Evolutionary conservation across 768 basidiomycete species (phyloP).

Genomic region (Tephrocybe sp.): DNA sequence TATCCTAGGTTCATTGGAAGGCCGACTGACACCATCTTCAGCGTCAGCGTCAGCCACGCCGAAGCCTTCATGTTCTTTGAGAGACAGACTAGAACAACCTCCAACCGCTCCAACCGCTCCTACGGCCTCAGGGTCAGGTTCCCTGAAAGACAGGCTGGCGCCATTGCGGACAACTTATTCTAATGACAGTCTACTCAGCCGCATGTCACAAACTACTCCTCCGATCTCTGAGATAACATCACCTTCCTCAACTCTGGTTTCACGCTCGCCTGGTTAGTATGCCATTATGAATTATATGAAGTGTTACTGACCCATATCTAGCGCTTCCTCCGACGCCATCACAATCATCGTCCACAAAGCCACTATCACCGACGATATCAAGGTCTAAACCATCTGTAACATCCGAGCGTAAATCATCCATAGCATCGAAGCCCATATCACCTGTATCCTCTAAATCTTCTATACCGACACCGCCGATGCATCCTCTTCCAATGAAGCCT

Average conservation of each 20-base stretch:
- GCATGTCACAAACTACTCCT: conserved; percentile 12
- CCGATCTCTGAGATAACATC: neutral
- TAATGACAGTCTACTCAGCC: conserved; percentile 10
- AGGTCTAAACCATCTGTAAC: conserved; percentile 1
- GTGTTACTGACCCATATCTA: neutral
- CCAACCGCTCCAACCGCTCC: neutral
- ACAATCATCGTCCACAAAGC: neutral
- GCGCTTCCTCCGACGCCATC: neutral
- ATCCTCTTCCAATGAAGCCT: conserved; percentile 32
- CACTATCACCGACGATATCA: conserved; percentile 9
- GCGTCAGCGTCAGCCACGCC: no score
- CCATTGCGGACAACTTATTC: no score
- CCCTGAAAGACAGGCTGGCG: neutral
- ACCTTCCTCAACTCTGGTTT: conserved; percentile 9
- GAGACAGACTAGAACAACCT: conserved; percentile 12
- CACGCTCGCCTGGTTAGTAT: conserved; percentile 9
- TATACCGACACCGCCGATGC: conserved; percentile 17
- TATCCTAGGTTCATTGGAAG: conserved; percentile 9
- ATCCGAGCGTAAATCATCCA: neutral
- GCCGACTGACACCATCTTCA: conserved; percentile 11
- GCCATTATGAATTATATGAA: neutral
- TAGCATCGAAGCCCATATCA: conserved; percentile 1
- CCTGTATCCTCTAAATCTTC: conserved; percentile 5
- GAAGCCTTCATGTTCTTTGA: no score
- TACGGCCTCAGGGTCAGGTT: neutral